Evolutionary conservation across 495 filamentous ascomycete species (phyloP).

Genomic region (Aspergillus coremiiformis): DNA sequence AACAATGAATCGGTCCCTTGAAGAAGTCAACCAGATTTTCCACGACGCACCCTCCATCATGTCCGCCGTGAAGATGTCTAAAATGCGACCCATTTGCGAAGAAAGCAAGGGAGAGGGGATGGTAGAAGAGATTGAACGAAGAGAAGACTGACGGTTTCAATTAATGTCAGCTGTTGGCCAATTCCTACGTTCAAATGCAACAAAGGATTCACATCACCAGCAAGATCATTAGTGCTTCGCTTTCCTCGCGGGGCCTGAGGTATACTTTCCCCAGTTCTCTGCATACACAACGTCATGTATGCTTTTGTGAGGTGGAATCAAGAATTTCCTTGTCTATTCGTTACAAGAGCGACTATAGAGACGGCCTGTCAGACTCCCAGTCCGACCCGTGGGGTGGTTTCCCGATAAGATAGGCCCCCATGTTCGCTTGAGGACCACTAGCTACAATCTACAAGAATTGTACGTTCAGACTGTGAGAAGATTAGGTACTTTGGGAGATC

Average conservation of each 20-base stretch:
- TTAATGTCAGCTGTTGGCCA: too few relatives aligned
- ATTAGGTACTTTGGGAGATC: too few relatives aligned
- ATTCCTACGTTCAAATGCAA: too few relatives aligned
- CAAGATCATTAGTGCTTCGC: too few relatives aligned
- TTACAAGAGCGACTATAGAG: constrained; percentile 15
- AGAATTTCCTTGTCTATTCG: neutral
- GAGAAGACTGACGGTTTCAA: neutral
- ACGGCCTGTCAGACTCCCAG: constrained; percentile 14
- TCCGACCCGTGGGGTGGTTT: constrained; percentile 13
- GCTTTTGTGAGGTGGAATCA: neutral
- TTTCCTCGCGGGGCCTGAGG: neutral
- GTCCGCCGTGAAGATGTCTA: constrained; percentile 1
- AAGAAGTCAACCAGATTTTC: constrained; percentile 13
- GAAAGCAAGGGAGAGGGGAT: neutral
- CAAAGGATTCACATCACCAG: too few relatives aligned
- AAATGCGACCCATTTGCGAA: neutral
- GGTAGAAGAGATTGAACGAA: constrained; percentile 2
- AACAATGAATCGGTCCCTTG: constrained; percentile 11
- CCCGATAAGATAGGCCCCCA: constrained; percentile 12
- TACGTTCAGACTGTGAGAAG: too few relatives aligned
- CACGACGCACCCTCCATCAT: constrained; percentile 3
- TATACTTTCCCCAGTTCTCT: neutral
- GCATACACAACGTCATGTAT: neutral
- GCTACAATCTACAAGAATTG: too few relatives aligned
- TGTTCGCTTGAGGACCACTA: too few relatives aligned